These are phyloP conservation scores for Plenodomus lindquistii DNA, from an alignment of 2,329 filamentous ascomycete genomes.

Conservation along the genomic window DNA sequence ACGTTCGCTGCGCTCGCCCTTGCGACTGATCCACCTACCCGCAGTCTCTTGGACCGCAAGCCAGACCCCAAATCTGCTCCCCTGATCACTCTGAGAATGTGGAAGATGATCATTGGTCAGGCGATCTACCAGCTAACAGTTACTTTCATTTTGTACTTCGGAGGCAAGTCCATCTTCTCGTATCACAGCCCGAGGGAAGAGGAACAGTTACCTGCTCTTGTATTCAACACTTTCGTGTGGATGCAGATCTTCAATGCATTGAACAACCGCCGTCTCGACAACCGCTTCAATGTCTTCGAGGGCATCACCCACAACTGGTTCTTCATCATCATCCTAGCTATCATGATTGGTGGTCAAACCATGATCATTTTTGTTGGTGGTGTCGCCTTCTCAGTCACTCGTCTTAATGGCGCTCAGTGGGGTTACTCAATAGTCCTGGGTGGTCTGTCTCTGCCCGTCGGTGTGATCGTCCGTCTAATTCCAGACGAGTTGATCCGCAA, in stretches of 20 bases:
- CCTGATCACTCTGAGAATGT: conserved; percentile 84
- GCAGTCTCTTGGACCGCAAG: conserved; percentile 78
- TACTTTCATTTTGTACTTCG: conserved; percentile 84
- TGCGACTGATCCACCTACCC: conserved; percentile 86
- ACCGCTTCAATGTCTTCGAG: conserved; percentile 94
- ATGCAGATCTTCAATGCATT: conserved; percentile 99
- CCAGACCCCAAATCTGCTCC: conserved; percentile 74
- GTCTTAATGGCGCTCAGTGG: conserved; percentile 78
- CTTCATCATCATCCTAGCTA: conserved; percentile 80
- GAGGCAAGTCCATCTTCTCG: conserved; percentile 62
- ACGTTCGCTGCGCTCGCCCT: conserved; percentile 88
- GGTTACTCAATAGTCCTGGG: conserved; percentile 83
- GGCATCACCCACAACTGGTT: conserved; percentile 83
- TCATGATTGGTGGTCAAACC: conserved; percentile 88
- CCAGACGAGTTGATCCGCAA: conserved; percentile 68
- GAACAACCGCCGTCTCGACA: conserved; percentile 95
- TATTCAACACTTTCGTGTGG: conserved; percentile 99
- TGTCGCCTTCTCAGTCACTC: conserved; percentile 73
- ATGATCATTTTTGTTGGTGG: conserved; percentile 90
- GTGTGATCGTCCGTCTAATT: conserved; percentile 77
- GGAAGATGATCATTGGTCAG: conserved; percentile 99
- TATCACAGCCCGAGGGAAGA: conserved; percentile 54
- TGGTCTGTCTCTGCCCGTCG: conserved; percentile 81
- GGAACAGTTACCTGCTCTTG: conserved; percentile 70
- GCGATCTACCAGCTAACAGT: conserved; percentile 82